Base-by-base conservation (phyloP, 31 red algal species). In the Pterothamnion heteromorphum region DNA sequence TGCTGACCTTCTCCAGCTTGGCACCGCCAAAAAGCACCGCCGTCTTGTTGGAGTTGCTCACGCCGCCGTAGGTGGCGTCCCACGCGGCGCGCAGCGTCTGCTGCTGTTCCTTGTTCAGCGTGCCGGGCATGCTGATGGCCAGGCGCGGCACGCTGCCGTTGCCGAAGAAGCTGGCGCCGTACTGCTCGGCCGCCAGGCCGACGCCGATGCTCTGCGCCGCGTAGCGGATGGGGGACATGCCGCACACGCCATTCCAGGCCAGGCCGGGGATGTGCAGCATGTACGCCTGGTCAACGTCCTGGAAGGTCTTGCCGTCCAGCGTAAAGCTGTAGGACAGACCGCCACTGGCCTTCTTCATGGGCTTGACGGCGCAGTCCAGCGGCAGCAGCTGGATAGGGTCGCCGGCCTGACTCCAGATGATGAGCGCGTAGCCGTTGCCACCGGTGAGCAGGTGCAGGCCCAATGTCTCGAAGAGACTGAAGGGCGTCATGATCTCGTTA, bases 131-230 rank as follows among this genome's bases (percentile, higher is more conserved):
- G 72, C 28, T 78, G 28, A 78, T 28, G 28, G 31, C 72, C 28
- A 28, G 28, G 72, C 28, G 26, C 72, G 72, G 72, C 28, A 28
- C 28, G 26, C 72, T 33, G 72, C 72, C 72, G 72, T 33, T 78
- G 72, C 72, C 31, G 72, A 78, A 78, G 72, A 78, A 78, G 72
- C 28, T 32, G 28, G 72, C 72, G 72, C 72, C 72, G 72, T 78
- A 78, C 72, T 78, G 28, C 72, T 78, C 72, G 72, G 72, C 72
- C 28, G 72, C 72, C 72, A 78, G 26, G 28, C 28, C 72, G 72
- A 78, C 72, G 72, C 26, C 28, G 31, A 78, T 33, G 72, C 72
- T 78, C 31, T 33, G 72, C 72, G 26, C 28, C 26, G 31, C 72
- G 31, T 78, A 33, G 28, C 72, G 28, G 72, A 28, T 28, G 31